Evolutionary conservation across 2,329 filamentous ascomycete species (phyloP).

Genomic region (Knufia fluminis): DNA sequence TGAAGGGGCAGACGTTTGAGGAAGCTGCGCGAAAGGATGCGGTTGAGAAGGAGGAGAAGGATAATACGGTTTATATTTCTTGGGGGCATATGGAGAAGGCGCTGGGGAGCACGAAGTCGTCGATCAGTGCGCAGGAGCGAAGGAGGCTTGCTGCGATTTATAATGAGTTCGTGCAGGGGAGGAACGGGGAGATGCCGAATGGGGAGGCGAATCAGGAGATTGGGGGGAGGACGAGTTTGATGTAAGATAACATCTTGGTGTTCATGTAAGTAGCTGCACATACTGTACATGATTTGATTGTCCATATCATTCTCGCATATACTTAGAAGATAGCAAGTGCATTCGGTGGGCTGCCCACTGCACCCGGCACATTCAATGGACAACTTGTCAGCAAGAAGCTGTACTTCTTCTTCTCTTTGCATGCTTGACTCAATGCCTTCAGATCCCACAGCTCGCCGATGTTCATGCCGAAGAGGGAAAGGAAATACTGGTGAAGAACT

Average conservation of each 20-base stretch:
- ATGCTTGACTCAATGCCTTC: slow-evolving; percentile 30
- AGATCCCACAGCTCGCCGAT: slow-evolving; percentile 40
- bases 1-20: slow-evolving; percentile 17
- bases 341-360: slow-evolving; percentile 36
- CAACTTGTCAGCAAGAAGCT: slow-evolving; percentile 36
- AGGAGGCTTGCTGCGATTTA: slow-evolving; percentile 72
- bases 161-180: slow-evolving; percentile 79
- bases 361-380: slow-evolving; percentile 34
- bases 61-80: slow-evolving; percentile 66
- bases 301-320: neutral
- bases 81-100: slow-evolving; percentile 78
- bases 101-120: slow-evolving; percentile 66
- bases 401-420: slow-evolving; percentile 30
- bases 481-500: slow-evolving; percentile 33
- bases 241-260: slow-evolving; percentile 46
- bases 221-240: slow-evolving; percentile 84
- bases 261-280: neutral
- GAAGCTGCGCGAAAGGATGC: slow-evolving; percentile 14
- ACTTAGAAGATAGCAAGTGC: slow-evolving; percentile 35
- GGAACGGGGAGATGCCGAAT: slow-evolving; percentile 91
- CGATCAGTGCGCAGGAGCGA: slow-evolving; percentile 71
- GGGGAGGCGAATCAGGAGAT: slow-evolving; percentile 88
- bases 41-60: slow-evolving; percentile 24
- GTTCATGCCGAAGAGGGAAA: slow-evolving; percentile 37
- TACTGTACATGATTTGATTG: neutral